These are phyloP conservation scores for Bolboschoenus planiculmis DNA, from an alignment of 176 grass and related monocot genomes.

Conservation along the genomic window DNA sequence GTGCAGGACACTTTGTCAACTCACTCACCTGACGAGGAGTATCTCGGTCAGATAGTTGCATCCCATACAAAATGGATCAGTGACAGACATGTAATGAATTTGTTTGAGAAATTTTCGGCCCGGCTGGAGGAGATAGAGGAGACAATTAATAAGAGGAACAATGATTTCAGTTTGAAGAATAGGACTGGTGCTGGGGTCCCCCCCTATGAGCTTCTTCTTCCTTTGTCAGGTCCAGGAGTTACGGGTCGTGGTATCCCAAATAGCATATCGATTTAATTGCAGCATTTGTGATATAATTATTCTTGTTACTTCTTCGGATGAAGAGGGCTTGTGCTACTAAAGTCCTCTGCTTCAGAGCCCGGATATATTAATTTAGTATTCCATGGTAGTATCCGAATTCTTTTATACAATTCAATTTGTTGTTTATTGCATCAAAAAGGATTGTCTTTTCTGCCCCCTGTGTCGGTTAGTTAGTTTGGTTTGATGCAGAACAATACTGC, in stretches of 20 bases:
- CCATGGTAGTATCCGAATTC: neutral
- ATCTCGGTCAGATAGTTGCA: conserved; percentile 38
- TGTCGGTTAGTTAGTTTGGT: neutral
- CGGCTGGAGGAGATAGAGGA: conserved; percentile 79
- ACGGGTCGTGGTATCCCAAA: conserved; percentile 81
- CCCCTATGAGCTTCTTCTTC: conserved; percentile 88
- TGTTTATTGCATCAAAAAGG: neutral
- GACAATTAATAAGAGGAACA: conserved; percentile 54
- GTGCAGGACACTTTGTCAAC: conserved; percentile 69
- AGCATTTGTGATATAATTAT: neutral
- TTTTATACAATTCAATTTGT: neutral
- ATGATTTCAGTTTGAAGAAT: conserved; percentile 40
- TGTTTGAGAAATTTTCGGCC: conserved; percentile 68
- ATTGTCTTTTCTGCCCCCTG: neutral
- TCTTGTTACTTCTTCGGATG: neutral
- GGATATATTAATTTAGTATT: neutral
- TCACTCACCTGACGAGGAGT: conserved; percentile 90
- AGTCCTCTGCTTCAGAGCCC: neutral
- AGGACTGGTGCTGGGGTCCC: conserved; percentile 67
- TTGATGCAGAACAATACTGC: neutral
- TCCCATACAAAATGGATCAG: conserved; percentile 48
- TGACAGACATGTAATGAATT: conserved; percentile 48
- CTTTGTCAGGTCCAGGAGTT: conserved; percentile 62
- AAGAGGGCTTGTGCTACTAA: neutral
- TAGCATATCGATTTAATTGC: conserved; percentile 79